phyloP scores from a whole-genome alignment of 208 protist genomes.

The Trypanosoma melophagium region DNA sequence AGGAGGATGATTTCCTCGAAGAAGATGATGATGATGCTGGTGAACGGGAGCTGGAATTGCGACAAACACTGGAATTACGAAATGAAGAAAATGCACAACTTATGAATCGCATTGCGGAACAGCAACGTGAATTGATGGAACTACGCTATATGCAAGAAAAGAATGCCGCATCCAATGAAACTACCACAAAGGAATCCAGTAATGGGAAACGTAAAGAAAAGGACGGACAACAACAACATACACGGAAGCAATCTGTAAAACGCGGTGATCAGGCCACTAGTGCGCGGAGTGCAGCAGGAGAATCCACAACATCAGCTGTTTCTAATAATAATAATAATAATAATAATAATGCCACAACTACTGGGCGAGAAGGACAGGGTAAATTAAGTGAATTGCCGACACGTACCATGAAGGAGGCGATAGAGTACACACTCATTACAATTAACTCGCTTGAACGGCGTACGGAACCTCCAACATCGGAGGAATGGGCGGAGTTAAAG shows the following conservation, averaged over 20 bases:
- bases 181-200: neutral
- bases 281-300: neutral
- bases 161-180: neutral
- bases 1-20: constrained; percentile 36
- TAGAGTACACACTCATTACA: constrained; percentile 56
- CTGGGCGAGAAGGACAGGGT: neutral
- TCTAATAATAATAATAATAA: neutral
- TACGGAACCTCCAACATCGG: constrained; percentile 3
- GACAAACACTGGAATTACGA: constrained; percentile 47
- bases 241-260: neutral
- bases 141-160: constrained; percentile 28
- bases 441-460: constrained; percentile 44
- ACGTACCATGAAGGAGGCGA: constrained; percentile 27
- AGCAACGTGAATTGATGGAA: constrained; percentile 48
- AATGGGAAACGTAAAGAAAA: constrained; percentile 1
- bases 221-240: neutral
- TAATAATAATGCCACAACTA: neutral
- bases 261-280: neutral
- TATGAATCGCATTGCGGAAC: constrained; percentile 43
- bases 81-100: constrained; percentile 59
- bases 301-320: neutral
- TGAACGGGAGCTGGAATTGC: constrained; percentile 42
- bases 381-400: no score
- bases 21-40: constrained; percentile 28
- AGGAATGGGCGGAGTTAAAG: constrained; percentile 33